Percentiles rank a stretch among this genome's conserved stretches.
These are phyloP conservation scores for Termitomyces bulborhizus DNA, from an alignment of 768 basidiomycete species.

Conservation along the genomic window DNA sequence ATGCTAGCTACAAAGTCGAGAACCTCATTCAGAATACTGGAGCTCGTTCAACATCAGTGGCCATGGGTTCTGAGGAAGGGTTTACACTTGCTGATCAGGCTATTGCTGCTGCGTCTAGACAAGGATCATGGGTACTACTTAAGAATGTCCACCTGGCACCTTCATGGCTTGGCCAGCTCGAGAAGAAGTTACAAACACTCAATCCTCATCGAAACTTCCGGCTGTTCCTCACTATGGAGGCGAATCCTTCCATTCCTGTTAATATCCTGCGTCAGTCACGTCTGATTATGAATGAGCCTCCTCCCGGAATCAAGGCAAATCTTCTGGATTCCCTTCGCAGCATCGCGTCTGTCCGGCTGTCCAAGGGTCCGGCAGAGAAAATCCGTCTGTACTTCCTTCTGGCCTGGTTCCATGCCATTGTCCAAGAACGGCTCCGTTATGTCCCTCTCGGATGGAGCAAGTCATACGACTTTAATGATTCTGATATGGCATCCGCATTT, in stretches of 20 bases:
- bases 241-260: slow-evolving; percentile 89
- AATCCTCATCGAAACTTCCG: slow-evolving; percentile 90
- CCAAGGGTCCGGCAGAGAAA: slow-evolving; percentile 90
- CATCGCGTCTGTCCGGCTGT: slow-evolving; percentile 64
- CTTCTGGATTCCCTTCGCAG: slow-evolving; percentile 81
- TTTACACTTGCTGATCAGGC: slow-evolving; percentile 94
- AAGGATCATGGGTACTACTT: slow-evolving; percentile 93
- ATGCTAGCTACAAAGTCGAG: slow-evolving; percentile 96
- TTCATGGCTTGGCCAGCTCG: slow-evolving; percentile 91
- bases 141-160: slow-evolving; percentile 98
- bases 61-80: slow-evolving; percentile 99
- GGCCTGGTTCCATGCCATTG: slow-evolving; percentile 98
- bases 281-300: slow-evolving; percentile 97
- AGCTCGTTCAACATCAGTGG: slow-evolving; percentile 79
- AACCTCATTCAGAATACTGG: slow-evolving; percentile 75
- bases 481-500: slow-evolving; percentile 91
- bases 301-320: slow-evolving; percentile 95
- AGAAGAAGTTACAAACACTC: slow-evolving; percentile 93
- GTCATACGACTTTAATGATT: slow-evolving; percentile 97
- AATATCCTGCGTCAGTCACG: slow-evolving; percentile 96
- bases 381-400: slow-evolving; percentile 90
- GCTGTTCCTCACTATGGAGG: slow-evolving; percentile 97
- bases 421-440: slow-evolving; percentile 95
- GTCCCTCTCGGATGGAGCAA: slow-evolving; percentile 97
- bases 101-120: slow-evolving; percentile 85